Percentiles rank a stretch among this genome's conserved stretches.
Conservation (phyloP, 441 rosid species). For the Populus hybrid region DNA sequence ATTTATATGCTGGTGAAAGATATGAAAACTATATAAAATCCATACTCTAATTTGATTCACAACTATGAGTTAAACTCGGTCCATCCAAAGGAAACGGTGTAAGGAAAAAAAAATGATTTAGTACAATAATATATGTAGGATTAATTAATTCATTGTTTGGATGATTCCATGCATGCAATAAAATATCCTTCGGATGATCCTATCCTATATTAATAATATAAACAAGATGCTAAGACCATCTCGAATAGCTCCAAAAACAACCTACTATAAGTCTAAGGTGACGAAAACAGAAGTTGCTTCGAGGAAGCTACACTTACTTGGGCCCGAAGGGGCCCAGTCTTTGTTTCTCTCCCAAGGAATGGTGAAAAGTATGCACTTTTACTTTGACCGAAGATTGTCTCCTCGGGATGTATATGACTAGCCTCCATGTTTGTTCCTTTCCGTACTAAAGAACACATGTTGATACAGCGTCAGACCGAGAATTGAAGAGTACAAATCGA, state of each 20-base stretch:
- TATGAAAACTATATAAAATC: no score
- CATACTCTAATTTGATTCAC: no score
- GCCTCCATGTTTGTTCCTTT: background rate
- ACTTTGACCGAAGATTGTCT: conserved; percentile 28
- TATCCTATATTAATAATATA: background rate
- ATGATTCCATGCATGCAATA: no score
- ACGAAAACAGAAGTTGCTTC: conserved; percentile 27
- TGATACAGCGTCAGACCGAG: background rate
- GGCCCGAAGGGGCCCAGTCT: conserved; percentile 1
- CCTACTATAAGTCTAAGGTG: conserved; percentile 19
- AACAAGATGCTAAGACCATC: conserved; percentile 14
- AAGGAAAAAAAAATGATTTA: no score
- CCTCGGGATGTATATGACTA: conserved; percentile 7
- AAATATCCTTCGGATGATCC: no score
- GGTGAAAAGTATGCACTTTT: conserved; percentile 24
- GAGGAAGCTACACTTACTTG: conserved; percentile 25
- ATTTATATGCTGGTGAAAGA: no score
- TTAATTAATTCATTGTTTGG: no score
- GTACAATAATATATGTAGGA: no score
- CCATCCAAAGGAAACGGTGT: no score
- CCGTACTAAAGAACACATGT: background rate
- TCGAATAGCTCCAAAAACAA: conserved; percentile 14
- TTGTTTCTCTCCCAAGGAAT: conserved; percentile 6
- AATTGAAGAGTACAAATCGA: background rate
- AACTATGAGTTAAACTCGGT: no score